Evolutionary conservation across 257 asterid genomes (phyloP).

Genomic region (Scutellaria baicalensis): DNA sequence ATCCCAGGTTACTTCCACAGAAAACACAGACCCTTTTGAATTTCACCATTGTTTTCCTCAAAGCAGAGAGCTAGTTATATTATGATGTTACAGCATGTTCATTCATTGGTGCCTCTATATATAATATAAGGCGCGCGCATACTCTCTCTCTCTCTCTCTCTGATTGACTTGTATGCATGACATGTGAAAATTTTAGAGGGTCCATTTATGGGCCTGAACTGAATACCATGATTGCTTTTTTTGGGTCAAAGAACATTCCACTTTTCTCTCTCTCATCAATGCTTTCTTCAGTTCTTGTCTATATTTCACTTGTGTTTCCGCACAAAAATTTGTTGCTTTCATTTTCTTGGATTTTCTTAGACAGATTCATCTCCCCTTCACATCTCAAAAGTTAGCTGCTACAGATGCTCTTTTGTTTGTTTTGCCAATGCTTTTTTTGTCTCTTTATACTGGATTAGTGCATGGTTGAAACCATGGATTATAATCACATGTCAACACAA

Average conservation of each 20-base stretch:
- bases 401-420: not conserved
- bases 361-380: slow-evolving; percentile 14
- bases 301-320: not conserved
- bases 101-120: slow-evolving; percentile 10
- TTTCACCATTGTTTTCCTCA: slow-evolving; percentile 23
- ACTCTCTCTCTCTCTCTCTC: not conserved
- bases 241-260: slow-evolving; percentile 20
- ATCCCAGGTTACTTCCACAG: slow-evolving; percentile 57
- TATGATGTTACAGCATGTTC: not conserved
- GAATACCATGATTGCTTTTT: slow-evolving; percentile 18
- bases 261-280: slow-evolving; percentile 15
- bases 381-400: slow-evolving; percentile 3
- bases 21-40: slow-evolving; percentile 61
- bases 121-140: too few relatives aligned
- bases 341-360: slow-evolving; percentile 22
- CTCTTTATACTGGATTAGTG: too few relatives aligned
- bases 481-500: not conserved
- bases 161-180: slow-evolving; percentile 23
- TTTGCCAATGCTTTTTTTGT: not conserved
- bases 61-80: not conserved
- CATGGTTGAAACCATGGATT: not conserved
- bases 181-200: slow-evolving; percentile 23
- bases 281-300: not conserved
- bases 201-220: slow-evolving; percentile 18
- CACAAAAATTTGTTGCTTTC: not conserved